Evolutionary conservation across 495 filamentous ascomycete species (phyloP).

Genomic region (Aspergillus funiculosus): DNA sequence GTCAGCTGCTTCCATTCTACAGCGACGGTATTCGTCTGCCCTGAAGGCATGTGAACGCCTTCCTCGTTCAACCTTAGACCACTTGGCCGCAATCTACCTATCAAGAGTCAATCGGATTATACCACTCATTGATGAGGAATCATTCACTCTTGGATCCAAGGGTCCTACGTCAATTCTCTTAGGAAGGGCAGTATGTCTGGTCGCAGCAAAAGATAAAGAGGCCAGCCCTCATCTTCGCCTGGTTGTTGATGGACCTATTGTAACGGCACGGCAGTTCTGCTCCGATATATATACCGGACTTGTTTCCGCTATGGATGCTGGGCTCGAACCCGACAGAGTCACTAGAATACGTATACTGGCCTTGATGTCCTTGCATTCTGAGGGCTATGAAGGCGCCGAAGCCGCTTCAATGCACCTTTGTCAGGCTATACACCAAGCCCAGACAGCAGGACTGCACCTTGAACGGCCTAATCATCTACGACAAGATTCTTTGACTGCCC

Average conservation of each 20-base stretch:
- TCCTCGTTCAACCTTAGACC: slow-evolving; percentile 22
- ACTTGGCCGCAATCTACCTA: slow-evolving; percentile 30
- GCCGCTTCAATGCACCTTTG: slow-evolving; percentile 41
- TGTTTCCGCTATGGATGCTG: slow-evolving; percentile 33
- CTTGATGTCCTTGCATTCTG: slow-evolving; percentile 42
- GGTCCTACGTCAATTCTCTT: slow-evolving; percentile 30
- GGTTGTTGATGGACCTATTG: slow-evolving; percentile 17
- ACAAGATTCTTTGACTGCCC: slow-evolving; percentile 37
- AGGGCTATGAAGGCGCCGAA: slow-evolving; percentile 42
- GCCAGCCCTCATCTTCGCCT: slow-evolving; percentile 32
- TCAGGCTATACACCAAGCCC: slow-evolving; percentile 53
- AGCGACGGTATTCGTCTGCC: slow-evolving; percentile 27
- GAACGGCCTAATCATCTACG: slow-evolving; percentile 34
- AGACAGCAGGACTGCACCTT: slow-evolving; percentile 61
- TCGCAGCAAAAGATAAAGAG: slow-evolving; percentile 39
- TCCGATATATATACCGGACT: slow-evolving; percentile 37
- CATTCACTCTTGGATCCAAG: slow-evolving; percentile 18
- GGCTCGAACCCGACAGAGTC: slow-evolving; percentile 38
- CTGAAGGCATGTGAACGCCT: slow-evolving; percentile 28
- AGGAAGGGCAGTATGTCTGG: slow-evolving; percentile 41
- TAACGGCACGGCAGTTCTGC: slow-evolving; percentile 32
- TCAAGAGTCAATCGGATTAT: slow-evolving; percentile 32
- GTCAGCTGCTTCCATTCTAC: slow-evolving; percentile 23
- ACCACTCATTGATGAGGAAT: slow-evolving; percentile 34
- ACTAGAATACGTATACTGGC: slow-evolving; percentile 43